These are phyloP conservation scores for Blechomonas ayalai DNA, from an alignment of 208 protist genomes.

Conservation along the genomic window DNA sequence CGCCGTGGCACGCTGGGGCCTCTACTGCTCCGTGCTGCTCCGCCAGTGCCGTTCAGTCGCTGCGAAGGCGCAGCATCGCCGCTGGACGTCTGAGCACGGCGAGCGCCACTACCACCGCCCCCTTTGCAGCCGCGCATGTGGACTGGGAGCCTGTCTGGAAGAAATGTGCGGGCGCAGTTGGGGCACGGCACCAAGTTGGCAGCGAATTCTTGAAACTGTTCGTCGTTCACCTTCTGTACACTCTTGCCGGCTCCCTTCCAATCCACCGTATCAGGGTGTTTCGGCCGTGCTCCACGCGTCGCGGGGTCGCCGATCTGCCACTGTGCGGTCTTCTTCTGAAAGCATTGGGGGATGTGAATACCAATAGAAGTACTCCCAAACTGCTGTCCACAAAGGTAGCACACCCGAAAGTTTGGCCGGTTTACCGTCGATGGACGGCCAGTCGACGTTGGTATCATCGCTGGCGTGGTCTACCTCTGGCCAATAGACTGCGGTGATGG, in stretches of 20 bases:
- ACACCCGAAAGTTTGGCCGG: constrained; percentile 61
- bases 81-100: not conserved
- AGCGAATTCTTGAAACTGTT: constrained; percentile 74
- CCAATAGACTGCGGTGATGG: no score
- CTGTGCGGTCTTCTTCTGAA: constrained; percentile 73
- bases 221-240: constrained; percentile 51
- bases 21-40: constrained; percentile 1
- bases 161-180: constrained; percentile 84
- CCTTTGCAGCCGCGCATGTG: constrained; percentile 84
- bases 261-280: constrained; percentile 71
- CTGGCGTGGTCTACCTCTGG: no score
- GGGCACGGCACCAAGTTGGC: constrained; percentile 75
- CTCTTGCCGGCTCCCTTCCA: constrained; percentile 38
- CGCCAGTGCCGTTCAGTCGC: constrained; percentile 3
- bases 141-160: constrained; percentile 84
- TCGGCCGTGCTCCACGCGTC: constrained; percentile 59
- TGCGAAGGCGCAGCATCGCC: constrained; percentile 1
- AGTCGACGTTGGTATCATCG: no score
- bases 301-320: constrained; percentile 60
- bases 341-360: constrained; percentile 91
- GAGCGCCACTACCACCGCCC: constrained; percentile 3
- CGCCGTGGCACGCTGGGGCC: constrained; percentile 7
- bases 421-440: no score
- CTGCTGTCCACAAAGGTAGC: constrained; percentile 87
- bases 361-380: constrained; percentile 83